Base-by-base conservation (phyloP, 768 basidiomycete genomes). In the Tricholoma bakamatsutake region DNA sequence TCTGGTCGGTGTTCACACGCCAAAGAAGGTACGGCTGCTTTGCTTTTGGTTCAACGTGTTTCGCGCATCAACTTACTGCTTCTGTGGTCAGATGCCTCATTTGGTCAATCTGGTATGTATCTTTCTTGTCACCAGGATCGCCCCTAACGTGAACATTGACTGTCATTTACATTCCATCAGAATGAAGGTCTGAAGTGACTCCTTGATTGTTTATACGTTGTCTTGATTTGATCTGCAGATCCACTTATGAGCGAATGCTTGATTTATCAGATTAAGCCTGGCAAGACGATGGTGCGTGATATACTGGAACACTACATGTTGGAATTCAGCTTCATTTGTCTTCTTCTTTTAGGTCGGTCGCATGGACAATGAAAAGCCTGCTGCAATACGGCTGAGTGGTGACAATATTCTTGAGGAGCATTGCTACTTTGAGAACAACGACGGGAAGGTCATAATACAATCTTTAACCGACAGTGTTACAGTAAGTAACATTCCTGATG, bases 231-330 rank as follows among this genome's bases (percentile, higher is more conserved):
- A 15, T 55, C 52, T 52, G 51, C 57, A 91, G 93, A 97, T 76
- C 95, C 94, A 50, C 79, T 97, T 50, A 97, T 97, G 93, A 93
- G 90, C 67, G 94, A 97, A 75, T 95, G 92, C 72, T 73, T 93
- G 64, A 88, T 92, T 62, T 91, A 98, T 68, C 94, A 96, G 67
- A 79, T 98, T 63, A 96, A 96, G 67, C 82, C 76, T 7, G 94
- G 94, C 15, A 80, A 78, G 62, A 93, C 92, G 4, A 78, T 87
- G 64, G 90, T 84, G 69, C 54, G 81, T 74, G 43, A 47, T 43
- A 28, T 42, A 8, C 17, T 42, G 17, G 15, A 46, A 48, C 55
- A 15, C 4, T 33, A 34, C 57, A 42, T 50, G 52, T 61, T 56
- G 11, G 35, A 50, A 54, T 33, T 51, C 43, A 30, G 9, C 46